phyloP scores from a whole-genome alignment of 352 stramenopile species.

The Pythium periplocum region DNA sequence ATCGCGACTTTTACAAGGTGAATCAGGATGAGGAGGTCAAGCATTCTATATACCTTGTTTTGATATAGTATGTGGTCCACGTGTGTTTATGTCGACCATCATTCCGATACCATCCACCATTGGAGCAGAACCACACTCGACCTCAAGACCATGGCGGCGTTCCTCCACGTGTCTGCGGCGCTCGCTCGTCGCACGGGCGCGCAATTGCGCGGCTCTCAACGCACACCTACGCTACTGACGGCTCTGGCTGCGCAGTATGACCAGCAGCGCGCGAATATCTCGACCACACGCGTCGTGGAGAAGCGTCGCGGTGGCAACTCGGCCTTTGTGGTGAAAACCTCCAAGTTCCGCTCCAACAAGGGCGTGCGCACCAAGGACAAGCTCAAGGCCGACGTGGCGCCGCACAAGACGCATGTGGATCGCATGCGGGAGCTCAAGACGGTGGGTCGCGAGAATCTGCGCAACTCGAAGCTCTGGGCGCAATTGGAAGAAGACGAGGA shows the following conservation, averaged over 20 bases:
- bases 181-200: slow-evolving; percentile 10
- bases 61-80: too few species aligned
- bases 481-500: slow-evolving; percentile 51
- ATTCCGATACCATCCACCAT: too few species aligned
- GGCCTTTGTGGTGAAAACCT: slow-evolving; percentile 53
- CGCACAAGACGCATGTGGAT: slow-evolving; percentile 54
- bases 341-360: slow-evolving; percentile 40
- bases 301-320: slow-evolving; percentile 72
- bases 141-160: slow-evolving; percentile 13
- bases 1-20: too few species aligned
- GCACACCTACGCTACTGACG: too few species aligned
- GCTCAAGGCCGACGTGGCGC: slow-evolving; percentile 50
- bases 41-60: too few species aligned
- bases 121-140: slow-evolving; percentile 8
- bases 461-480: slow-evolving; percentile 49
- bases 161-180: slow-evolving; percentile 10
- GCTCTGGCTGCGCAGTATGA: neutral
- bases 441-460: slow-evolving; percentile 24
- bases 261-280: slow-evolving; percentile 23
- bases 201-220: neutral
- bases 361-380: slow-evolving; percentile 66
- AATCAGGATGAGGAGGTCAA: too few species aligned
- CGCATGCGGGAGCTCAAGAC: slow-evolving; percentile 40
- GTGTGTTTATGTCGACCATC: too few species aligned
- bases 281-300: slow-evolving; percentile 30